Conservation (phyloP, 78 protist species). For the Anaeramoeba flamelloides region DNA sequence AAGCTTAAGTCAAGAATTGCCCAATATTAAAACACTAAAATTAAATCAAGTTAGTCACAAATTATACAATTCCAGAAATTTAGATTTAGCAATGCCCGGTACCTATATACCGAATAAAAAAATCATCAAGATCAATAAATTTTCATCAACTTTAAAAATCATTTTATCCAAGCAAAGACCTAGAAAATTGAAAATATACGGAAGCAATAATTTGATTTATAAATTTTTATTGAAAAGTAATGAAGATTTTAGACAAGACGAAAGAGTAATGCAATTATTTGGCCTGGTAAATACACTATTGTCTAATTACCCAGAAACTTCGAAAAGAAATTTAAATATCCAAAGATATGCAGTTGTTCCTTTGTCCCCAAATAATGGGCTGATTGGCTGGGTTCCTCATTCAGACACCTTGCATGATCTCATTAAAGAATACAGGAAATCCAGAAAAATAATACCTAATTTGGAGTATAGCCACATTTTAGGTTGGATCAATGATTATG, state of each 20-base stretch:
- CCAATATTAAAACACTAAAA: conserved; percentile 43
- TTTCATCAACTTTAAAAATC: conserved; percentile 63
- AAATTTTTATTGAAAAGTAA: conserved; percentile 58
- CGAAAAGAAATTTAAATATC: conserved; percentile 8
- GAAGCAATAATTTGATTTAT: conserved; percentile 32
- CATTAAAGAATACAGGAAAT: no score
- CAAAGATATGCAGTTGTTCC: conserved; percentile 65
- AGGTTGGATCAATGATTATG: no score
- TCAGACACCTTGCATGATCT: no score
- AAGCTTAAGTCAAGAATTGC: neutral
- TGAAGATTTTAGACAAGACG: conserved; percentile 72
- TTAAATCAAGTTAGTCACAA: conserved; percentile 71
- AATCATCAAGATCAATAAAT: no score
- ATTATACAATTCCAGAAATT: conserved; percentile 34
- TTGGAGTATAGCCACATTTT: no score
- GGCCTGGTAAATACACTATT: conserved; percentile 38
- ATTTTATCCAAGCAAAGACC: conserved; percentile 95
- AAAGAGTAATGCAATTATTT: conserved; percentile 71
- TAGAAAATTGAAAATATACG: conserved; percentile 51
- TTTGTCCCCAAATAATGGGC: conserved; percentile 39
- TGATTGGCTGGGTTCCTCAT: conserved; percentile 64
- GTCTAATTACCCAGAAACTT: neutral
- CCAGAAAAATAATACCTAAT: no score
- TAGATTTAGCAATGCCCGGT: conserved; percentile 91
- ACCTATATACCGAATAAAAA: conserved; percentile 36